Conservation (phyloP, 805 yeast species). For the Starmera caribaea region DNA sequence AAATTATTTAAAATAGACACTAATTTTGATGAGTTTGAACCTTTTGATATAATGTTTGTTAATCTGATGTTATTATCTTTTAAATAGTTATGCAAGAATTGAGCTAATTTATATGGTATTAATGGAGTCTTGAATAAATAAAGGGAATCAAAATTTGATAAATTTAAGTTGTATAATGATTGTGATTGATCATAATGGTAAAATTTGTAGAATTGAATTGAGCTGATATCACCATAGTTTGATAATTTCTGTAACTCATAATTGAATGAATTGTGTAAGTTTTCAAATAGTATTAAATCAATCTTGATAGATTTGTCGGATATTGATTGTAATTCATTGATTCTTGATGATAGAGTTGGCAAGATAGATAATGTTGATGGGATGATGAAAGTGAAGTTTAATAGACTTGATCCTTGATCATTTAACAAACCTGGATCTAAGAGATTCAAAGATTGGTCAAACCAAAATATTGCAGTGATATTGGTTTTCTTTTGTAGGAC, state of each 20-base stretch:
- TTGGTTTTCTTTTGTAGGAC: conserved; percentile 39
- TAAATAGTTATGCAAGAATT: conserved; percentile 33
- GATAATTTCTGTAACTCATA: conserved; percentile 20
- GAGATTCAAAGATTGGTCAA: conserved; percentile 17
- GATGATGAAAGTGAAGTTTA: conserved; percentile 15
- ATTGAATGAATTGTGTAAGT: conserved; percentile 25
- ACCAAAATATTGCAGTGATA: conserved; percentile 40
- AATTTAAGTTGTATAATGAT: conserved; percentile 7
- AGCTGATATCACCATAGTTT: conserved; percentile 10
- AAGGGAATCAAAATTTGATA: conserved; percentile 22
- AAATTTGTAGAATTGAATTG: conserved; percentile 10
- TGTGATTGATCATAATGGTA: conserved; percentile 3
- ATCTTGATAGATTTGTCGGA: conserved; percentile 5
- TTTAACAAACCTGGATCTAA: conserved; percentile 3
- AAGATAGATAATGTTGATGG: conserved; percentile 13
- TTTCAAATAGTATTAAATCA: conserved; percentile 23
- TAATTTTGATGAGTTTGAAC: conserved; percentile 42
- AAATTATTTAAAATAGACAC: conserved; percentile 29
- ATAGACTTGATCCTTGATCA: conserved; percentile 1
- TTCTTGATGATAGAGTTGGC: conserved; percentile 6
- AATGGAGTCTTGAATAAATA: conserved; percentile 27
- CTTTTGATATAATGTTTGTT: conserved; percentile 46
- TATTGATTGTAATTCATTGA: conserved; percentile 9
- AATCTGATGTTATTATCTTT: conserved; percentile 36
- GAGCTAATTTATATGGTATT: conserved; percentile 18